phyloP scores from a whole-genome alignment of 257 asterid species.

The Scutellaria minor region DNA sequence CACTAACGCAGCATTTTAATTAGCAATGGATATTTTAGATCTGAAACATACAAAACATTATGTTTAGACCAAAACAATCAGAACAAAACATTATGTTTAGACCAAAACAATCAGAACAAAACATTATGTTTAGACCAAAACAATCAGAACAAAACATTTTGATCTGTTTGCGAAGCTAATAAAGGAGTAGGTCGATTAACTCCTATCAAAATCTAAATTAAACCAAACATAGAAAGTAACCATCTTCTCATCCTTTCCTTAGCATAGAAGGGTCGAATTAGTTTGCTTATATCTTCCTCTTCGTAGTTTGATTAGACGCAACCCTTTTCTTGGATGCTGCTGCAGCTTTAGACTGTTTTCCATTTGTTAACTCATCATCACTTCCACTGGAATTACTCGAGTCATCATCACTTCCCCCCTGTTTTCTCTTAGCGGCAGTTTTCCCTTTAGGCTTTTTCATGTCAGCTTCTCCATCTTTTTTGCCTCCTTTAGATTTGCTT shows the following conservation, averaged over 20 bases:
- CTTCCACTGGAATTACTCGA: constrained; percentile 26
- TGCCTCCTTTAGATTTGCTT: constrained; percentile 44
- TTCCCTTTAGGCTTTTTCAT: constrained; percentile 51
- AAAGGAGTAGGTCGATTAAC: not conserved
- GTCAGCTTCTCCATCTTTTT: constrained; percentile 39
- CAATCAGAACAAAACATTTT: not conserved
- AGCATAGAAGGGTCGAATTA: constrained; percentile 28
- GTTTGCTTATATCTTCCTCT: constrained; percentile 51
- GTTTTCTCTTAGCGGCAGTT: constrained; percentile 55
- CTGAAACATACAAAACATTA: not conserved
- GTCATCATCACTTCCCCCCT: constrained; percentile 54
- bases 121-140: not conserved
- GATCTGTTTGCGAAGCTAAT: not conserved
- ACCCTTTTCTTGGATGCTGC: constrained; percentile 46
- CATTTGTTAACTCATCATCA: constrained; percentile 35
- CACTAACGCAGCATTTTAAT: no score
- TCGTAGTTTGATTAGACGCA: constrained; percentile 44
- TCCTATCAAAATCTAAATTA: not conserved
- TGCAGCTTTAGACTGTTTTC: constrained; percentile 40
- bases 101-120: not conserved
- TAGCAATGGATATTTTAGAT: no score
- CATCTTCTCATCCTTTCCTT: not conserved
- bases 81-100: no score
- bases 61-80: not conserved
- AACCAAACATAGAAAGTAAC: constrained; percentile 16